Conservation (phyloP, 306 rosid species). For the Boehmeria nivea region DNA sequence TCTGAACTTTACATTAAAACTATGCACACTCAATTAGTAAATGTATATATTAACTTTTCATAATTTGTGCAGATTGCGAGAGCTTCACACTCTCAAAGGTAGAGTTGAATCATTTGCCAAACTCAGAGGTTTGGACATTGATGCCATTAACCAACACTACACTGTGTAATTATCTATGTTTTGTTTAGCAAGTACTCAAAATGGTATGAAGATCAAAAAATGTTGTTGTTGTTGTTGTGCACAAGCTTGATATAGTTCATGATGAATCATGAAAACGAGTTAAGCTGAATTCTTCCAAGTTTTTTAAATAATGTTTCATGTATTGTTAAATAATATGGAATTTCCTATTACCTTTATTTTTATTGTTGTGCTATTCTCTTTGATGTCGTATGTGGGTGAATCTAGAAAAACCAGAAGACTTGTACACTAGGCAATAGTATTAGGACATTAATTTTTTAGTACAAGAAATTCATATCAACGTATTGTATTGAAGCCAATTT, state of each 20-base stretch:
- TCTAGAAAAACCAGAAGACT: too few relatives aligned
- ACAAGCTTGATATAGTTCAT: too few relatives aligned
- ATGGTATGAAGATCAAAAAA: not conserved
- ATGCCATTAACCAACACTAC: conserved; percentile 64
- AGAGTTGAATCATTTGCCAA: conserved; percentile 64
- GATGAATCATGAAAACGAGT: not conserved
- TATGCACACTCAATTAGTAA: too few relatives aligned
- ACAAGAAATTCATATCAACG: too few relatives aligned
- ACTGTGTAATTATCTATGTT: conserved; percentile 31
- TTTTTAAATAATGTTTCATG: not conserved
- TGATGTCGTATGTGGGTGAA: too few relatives aligned
- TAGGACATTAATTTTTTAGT: too few relatives aligned
- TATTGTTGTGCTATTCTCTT: too few relatives aligned
- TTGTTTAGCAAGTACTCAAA: not conserved
- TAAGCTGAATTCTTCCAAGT: not conserved
- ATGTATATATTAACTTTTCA: too few relatives aligned
- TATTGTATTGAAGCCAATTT: too few relatives aligned
- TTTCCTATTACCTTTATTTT: not conserved
- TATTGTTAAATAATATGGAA: not conserved
- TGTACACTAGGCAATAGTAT: too few relatives aligned
- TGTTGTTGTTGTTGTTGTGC: not conserved
- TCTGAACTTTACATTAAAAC: too few relatives aligned
- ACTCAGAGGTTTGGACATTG: conserved; percentile 59
- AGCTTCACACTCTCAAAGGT: conserved; percentile 75
- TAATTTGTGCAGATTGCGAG: conserved; percentile 55